Base-by-base conservation (phyloP, 2,329 filamentous ascomycete genomes). In the Penicillium brasilianum region DNA sequence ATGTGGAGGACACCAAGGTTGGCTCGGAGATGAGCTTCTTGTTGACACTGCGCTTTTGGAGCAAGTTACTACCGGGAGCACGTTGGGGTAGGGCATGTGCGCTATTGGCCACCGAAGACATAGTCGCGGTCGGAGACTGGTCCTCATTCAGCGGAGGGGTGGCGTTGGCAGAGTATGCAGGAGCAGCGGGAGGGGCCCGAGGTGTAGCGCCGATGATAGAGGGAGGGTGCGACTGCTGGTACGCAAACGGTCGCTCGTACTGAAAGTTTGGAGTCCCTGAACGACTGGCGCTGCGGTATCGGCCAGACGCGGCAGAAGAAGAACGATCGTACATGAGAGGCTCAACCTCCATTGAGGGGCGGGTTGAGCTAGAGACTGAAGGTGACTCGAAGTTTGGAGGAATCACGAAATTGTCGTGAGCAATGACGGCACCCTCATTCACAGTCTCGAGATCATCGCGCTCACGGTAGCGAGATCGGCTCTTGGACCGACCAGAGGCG, bases 11-110 rank as follows among this genome's bases (percentile, higher is more conserved):
- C 10, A 82, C 70, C 52, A 82, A 78, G 3, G 77, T 81, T 0
- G 87, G 87, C 67, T 89, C 87, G 2, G 85, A 88, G 53, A 89
- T 89, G 59, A 85, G 83, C 13, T 80, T 77, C 73, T 89, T 89
- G 63, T 83, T 83, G 51, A 89, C 80, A 0, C 82, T 80, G 67
- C 84, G 83, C 77, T 88, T 88, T 39, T 85, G 81, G 6, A 77
- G 72, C 57, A 70, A 64, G 57, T 62, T 62, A 34, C 71, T 65
- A 8, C 71, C 69, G 30, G 72, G 64, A 13, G 71, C 68, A 64
- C 75, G 75, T 57, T 73, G 71, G 22, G 72, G 64, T n/a, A 68
- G 44, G 7, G 61, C 41, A 57, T 71, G 59, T 43, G 69, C 18
- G 20, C 39, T 39, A 30, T 30, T 59, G 62, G 67, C 66, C 61